Conservation (phyloP, 768 basidiomycete species). For the Mycena alexandri region DNA sequence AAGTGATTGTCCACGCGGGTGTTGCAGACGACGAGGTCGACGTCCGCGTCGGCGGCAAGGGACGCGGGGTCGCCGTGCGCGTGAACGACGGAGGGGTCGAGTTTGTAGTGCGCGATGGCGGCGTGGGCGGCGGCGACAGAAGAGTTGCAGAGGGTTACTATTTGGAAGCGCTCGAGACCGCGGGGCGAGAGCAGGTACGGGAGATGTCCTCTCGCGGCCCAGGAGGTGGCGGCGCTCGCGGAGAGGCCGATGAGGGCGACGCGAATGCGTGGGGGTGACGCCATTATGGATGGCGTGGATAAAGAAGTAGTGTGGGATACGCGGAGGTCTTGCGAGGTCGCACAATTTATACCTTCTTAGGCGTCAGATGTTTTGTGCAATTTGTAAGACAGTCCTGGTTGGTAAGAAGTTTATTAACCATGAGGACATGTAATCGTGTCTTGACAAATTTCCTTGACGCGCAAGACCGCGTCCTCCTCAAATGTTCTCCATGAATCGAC, state of each 20-base stretch:
- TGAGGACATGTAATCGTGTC: too few relatives aligned
- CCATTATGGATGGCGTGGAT: too few relatives aligned
- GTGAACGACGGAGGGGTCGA: neutral
- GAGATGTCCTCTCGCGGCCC: conserved; percentile 27
- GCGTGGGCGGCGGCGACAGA: conserved; percentile 3
- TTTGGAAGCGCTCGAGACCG: conserved; percentile 19
- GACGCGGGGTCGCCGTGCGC: conserved; percentile 21
- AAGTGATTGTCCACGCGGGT: conserved; percentile 27
- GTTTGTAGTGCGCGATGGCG: conserved; percentile 2
- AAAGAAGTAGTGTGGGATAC: too few relatives aligned
- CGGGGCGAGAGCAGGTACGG: conserved; percentile 30
- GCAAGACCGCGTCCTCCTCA: conserved; percentile 12
- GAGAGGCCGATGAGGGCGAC: conserved; percentile 36
- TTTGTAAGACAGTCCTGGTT: too few relatives aligned
- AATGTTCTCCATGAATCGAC: conserved; percentile 39
- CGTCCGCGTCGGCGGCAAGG: conserved; percentile 24
- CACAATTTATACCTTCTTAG: too few relatives aligned
- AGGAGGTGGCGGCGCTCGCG: conserved; percentile 15
- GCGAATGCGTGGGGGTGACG: conserved; percentile 7
- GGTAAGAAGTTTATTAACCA: too few relatives aligned
- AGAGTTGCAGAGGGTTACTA: conserved; percentile 31
- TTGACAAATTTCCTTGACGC: too few relatives aligned
- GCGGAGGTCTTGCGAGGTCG: too few relatives aligned
- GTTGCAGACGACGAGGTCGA: conserved; percentile 29
- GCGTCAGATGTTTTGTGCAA: too few relatives aligned